Evolutionary conservation across 208 protist genomes (phyloP).

Genomic region (Tetramitus jugosus): DNA sequence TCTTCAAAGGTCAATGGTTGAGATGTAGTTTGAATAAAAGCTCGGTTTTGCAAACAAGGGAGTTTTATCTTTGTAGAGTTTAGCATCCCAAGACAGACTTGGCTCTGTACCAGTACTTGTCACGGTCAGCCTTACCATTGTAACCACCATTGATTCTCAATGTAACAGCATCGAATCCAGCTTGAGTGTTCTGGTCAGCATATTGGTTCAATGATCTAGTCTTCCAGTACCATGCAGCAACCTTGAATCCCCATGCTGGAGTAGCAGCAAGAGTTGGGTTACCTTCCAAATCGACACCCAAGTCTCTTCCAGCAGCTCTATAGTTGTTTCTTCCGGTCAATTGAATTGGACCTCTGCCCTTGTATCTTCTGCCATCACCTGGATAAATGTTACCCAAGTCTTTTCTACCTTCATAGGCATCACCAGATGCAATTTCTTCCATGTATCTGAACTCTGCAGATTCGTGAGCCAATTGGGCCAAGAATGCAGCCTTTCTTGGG

Average conservation of each 20-base stretch:
- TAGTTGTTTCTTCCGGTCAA: conserved; percentile 31
- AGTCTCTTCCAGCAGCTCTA: conserved; percentile 6
- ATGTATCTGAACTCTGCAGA: conserved; percentile 21
- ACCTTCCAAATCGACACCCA: conserved; percentile 22
- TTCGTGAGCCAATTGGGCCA: conserved; percentile 32
- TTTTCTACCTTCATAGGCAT: conserved; percentile 33
- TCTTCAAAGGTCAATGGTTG: too few species aligned
- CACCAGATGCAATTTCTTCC: conserved; percentile 32
- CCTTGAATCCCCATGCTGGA: conserved; percentile 18
- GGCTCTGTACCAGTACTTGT: too few species aligned
- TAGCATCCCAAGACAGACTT: too few species aligned
- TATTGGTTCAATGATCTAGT: too few species aligned
- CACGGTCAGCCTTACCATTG: conserved; percentile 34
- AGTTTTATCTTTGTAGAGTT: too few species aligned
- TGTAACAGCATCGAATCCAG: conserved; percentile 23
- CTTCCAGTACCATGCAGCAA: conserved; percentile 31
- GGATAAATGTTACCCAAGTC: too few species aligned
- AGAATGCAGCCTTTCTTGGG: background rate
- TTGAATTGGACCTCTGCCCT: too few species aligned
- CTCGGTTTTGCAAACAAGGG: too few species aligned
- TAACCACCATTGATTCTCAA: conserved; percentile 30
- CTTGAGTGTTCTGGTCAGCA: too few species aligned
- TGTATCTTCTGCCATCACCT: too few species aligned
- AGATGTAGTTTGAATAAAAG: too few species aligned
- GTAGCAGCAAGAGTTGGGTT: conserved; percentile 14